Evolutionary conservation across 108 stramenopile species (phyloP).

Genomic region (Stephanodiscus triporus): DNA sequence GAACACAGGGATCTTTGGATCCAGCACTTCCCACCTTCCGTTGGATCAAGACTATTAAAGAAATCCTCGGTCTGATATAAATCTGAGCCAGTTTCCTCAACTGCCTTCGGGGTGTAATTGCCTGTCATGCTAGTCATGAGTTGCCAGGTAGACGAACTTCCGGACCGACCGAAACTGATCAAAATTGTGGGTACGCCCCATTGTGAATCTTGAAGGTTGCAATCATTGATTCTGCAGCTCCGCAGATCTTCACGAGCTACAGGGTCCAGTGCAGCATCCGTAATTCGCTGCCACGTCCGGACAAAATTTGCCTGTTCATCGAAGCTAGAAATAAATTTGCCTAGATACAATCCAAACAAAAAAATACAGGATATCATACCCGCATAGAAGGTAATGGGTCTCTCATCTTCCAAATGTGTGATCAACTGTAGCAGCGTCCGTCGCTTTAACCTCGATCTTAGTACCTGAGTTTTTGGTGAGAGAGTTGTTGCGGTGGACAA

Average conservation of each 20-base stretch:
- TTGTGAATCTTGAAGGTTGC: background rate
- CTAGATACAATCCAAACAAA: no score
- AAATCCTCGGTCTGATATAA: background rate
- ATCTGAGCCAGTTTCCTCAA: background rate
- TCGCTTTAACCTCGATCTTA: no score
- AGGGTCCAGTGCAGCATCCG: no score
- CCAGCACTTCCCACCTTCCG: background rate
- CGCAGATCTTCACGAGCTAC: background rate
- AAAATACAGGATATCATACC: no score
- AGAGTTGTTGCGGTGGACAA: no score
- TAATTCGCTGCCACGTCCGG: no score
- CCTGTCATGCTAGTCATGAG: slow-evolving; percentile 5
- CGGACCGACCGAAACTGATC: slow-evolving; percentile 2
- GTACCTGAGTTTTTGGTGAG: no score
- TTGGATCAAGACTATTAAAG: background rate
- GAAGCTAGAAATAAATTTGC: no score
- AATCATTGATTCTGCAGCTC: background rate
- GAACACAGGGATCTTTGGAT: background rate
- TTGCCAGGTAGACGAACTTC: background rate
- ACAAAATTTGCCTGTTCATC: no score
- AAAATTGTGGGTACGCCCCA: background rate
- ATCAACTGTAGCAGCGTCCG: no score
- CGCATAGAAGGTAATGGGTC: no score
- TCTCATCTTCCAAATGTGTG: no score
- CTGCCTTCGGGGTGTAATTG: background rate